Evolutionary conservation across 495 filamentous ascomycete genomes (phyloP).

Genomic region (Sphaerosporella brunnea): DNA sequence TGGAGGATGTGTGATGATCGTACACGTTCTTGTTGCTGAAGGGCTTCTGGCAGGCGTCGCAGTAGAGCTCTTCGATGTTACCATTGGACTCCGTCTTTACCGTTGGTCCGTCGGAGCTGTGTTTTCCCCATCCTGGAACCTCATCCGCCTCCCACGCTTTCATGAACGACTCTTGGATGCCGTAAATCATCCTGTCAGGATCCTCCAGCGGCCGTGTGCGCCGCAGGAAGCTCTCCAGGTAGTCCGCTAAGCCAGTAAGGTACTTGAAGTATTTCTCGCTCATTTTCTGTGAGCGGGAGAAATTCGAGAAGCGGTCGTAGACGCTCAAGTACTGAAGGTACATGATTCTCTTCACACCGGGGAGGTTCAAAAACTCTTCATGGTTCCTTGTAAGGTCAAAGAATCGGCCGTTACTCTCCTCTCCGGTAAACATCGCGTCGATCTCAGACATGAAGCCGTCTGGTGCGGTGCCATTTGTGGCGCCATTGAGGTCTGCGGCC

Average conservation of each 20-base stretch:
- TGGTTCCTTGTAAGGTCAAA: slow-evolving; percentile 72
- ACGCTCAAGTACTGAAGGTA: slow-evolving; percentile 83
- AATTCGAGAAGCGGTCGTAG: slow-evolving; percentile 65
- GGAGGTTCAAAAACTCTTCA: slow-evolving; percentile 78
- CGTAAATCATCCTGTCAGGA: slow-evolving; percentile 53
- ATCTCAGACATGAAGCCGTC: slow-evolving; percentile 34
- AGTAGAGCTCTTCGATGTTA: slow-evolving; percentile 36
- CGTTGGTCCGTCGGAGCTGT: slow-evolving; percentile 25
- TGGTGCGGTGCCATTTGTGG: neutral
- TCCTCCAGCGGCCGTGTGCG: slow-evolving; percentile 68
- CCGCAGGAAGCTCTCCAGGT: slow-evolving; percentile 72
- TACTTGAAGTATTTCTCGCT: slow-evolving; percentile 86
- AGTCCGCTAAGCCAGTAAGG: slow-evolving; percentile 55
- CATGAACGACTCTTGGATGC: slow-evolving; percentile 67
- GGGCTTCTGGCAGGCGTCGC: slow-evolving; percentile 74
- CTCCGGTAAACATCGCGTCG: slow-evolving; percentile 85
- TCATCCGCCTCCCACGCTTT: slow-evolving; percentile 62
- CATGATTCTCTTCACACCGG: slow-evolving; percentile 58
- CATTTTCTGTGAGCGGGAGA: slow-evolving; percentile 65
- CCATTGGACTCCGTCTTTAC: slow-evolving; percentile 26
- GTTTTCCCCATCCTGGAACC: slow-evolving; percentile 59
- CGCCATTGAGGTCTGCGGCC: slow-evolving; percentile 21
- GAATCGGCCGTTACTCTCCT: slow-evolving; percentile 79
- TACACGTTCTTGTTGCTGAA: slow-evolving; percentile 95
- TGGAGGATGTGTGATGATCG: slow-evolving; percentile 67